A percentile compares a stretch with the other conserved stretches of the same genome.
Conservation (phyloP, 1,284 basidiomycete genomes). For the Neonothopanus nambi region DNA sequence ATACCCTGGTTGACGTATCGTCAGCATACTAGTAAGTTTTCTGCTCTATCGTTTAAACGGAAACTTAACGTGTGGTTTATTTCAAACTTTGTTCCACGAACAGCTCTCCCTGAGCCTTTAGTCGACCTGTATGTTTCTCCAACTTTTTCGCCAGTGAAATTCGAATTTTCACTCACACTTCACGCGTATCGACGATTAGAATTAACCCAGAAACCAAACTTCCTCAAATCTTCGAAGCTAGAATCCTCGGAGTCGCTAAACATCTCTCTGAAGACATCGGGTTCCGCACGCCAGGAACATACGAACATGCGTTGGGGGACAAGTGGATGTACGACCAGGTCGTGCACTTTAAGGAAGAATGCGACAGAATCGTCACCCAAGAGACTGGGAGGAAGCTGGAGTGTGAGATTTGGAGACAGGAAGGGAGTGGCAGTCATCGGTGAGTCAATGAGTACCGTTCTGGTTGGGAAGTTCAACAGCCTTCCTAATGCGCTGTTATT, state of each 20-base stretch:
- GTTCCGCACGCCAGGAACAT: slow-evolving; percentile 90
- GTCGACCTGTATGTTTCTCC: slow-evolving; percentile 36
- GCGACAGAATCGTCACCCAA: slow-evolving; percentile 51
- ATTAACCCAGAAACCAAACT: slow-evolving; percentile 52
- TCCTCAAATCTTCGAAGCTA: slow-evolving; percentile 71
- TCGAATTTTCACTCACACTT: background rate
- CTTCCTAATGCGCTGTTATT: background rate
- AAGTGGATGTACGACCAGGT: slow-evolving; percentile 79
- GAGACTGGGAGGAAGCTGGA: slow-evolving; percentile 56
- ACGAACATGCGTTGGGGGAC: slow-evolving; percentile 86
- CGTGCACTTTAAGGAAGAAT: slow-evolving; percentile 57
- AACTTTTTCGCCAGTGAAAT: background rate
- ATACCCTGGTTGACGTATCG: slow-evolving; percentile 40
- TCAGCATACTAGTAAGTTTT: slow-evolving; percentile 47
- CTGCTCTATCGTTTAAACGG: background rate
- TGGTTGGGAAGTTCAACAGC: too few species aligned
- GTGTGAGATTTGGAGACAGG: slow-evolving; percentile 87
- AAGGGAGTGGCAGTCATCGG: slow-evolving; percentile 84
- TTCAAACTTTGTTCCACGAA: too few species aligned
- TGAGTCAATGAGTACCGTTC: too few species aligned
- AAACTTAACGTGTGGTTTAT: slow-evolving; percentile 6
- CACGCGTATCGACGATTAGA: slow-evolving; percentile 23
- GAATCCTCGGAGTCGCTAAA: slow-evolving; percentile 62
- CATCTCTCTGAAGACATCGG: slow-evolving; percentile 84
- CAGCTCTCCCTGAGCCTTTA: slow-evolving; percentile 42